Conservation (phyloP, 2,329 filamentous ascomycete species). For the Trichoderma sp. region DNA sequence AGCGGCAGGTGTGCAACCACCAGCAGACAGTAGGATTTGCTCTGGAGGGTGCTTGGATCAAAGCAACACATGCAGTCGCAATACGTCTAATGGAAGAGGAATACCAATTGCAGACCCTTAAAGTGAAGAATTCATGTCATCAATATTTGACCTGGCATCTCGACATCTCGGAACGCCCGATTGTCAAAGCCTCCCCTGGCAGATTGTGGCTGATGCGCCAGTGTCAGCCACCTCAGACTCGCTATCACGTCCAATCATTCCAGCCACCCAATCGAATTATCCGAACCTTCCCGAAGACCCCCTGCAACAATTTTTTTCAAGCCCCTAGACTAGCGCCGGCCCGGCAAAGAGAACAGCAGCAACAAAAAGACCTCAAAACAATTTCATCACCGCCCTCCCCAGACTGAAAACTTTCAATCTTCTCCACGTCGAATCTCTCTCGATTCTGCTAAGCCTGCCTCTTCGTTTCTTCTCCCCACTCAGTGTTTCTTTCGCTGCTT, state of each 20-base stretch:
- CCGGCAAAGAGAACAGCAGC: slow-evolving; percentile 23
- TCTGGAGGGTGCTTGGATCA: no score
- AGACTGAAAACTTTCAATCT: slow-evolving; percentile 17
- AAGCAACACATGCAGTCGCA: no score
- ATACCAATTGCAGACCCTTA: no score
- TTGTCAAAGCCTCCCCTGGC: not conserved
- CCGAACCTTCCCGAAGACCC: slow-evolving; percentile 27
- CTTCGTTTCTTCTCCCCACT: slow-evolving; percentile 7
- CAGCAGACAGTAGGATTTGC: not conserved
- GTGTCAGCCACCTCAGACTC: slow-evolving; percentile 6
- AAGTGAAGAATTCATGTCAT: not conserved
- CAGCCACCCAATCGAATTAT: slow-evolving; percentile 17
- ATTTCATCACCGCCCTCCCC: slow-evolving; percentile 19
- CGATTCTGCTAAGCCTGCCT: slow-evolving; percentile 9
- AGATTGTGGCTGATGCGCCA: slow-evolving; percentile 15
- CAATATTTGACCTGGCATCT: not conserved
- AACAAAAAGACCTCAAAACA: slow-evolving; percentile 28
- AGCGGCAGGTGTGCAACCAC: not conserved
- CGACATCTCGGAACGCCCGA: slow-evolving; percentile 13
- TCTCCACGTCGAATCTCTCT: slow-evolving; percentile 25
- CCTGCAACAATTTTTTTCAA: slow-evolving; percentile 20
- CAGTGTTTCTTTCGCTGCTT: slow-evolving; percentile 21
- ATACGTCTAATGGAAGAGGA: no score
- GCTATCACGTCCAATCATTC: not conserved
- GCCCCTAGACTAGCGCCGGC: slow-evolving; percentile 24